Conservation (phyloP, 371 early-diverging fungal genomes). For the Mucor velutinosus region DNA sequence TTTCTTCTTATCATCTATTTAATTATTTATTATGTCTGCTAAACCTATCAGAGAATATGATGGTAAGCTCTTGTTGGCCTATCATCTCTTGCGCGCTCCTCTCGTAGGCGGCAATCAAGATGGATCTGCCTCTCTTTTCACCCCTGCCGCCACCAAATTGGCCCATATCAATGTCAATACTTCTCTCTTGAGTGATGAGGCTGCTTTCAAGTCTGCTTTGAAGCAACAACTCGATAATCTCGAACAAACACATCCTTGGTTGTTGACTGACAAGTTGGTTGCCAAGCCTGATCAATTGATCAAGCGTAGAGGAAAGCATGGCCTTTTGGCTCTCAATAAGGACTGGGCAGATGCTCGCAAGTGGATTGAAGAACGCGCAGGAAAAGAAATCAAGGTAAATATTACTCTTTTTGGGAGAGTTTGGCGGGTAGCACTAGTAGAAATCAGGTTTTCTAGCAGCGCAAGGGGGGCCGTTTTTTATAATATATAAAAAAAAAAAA, state of each 20-base stretch:
- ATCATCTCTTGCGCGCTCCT: constrained; percentile 83
- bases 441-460: not conserved
- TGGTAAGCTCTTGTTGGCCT: constrained; percentile 92
- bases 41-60: constrained; percentile 97
- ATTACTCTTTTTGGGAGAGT: not conserved
- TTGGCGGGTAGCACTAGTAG: not conserved
- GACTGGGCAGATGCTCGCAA: constrained; percentile 83
- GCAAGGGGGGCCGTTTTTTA: not conserved
- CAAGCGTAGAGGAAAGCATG: constrained; percentile 96
- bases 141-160: constrained; percentile 75
- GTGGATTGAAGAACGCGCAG: constrained; percentile 91
- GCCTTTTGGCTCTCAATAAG: constrained; percentile 88
- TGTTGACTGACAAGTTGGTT: constrained; percentile 81
- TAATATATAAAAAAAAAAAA: constrained; percentile 12
- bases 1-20: not conserved
- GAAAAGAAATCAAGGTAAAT: constrained; percentile 78
- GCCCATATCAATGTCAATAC: constrained; percentile 80
- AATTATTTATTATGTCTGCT: constrained; percentile 77
- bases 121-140: constrained; percentile 54
- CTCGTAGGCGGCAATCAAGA: constrained; percentile 37
- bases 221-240: constrained; percentile 66
- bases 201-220: constrained; percentile 59
- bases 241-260: constrained; percentile 86
- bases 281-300: constrained; percentile 98
- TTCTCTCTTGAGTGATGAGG: constrained; percentile 50